Evolutionary conservation across 306 rosid genomes (phyloP).

Genomic region (Vigna radiata): DNA sequence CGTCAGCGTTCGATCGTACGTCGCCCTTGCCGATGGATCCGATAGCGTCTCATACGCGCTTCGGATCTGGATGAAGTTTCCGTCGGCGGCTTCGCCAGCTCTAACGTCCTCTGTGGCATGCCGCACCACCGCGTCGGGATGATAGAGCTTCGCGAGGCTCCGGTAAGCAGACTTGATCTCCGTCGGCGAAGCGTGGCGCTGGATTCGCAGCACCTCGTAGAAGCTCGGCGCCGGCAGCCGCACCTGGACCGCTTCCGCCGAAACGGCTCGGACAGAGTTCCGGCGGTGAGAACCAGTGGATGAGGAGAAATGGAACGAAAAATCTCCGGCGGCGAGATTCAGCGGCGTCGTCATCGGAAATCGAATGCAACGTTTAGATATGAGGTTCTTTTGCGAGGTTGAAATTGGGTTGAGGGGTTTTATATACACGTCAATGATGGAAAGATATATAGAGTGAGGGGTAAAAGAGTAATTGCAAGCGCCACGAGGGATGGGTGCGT

Average conservation of each 20-base stretch:
- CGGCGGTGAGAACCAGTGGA: neutral
- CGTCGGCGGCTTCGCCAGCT: constrained; percentile 48
- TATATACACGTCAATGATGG: constrained; percentile 42
- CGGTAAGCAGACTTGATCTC: constrained; percentile 58
- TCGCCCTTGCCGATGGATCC: constrained; percentile 77
- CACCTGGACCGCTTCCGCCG: neutral
- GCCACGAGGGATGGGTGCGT: constrained; percentile 34
- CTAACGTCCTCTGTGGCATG: constrained; percentile 47
- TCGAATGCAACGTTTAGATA: neutral
- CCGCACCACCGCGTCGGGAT: constrained; percentile 67
- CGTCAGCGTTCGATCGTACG: constrained; percentile 65
- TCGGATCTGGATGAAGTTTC: constrained; percentile 75
- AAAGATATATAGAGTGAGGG: constrained; percentile 34
- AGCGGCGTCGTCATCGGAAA: constrained; percentile 38
- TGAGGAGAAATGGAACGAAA: neutral
- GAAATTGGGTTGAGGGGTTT: constrained; percentile 22
- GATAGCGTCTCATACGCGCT: constrained; percentile 84
- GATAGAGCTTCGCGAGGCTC: constrained; percentile 55
- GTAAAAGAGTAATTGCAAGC: neutral
- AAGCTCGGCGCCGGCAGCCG: constrained; percentile 43
- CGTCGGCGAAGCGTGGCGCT: constrained; percentile 43
- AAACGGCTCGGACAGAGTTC: constrained; percentile 22
- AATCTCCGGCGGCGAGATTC: neutral
- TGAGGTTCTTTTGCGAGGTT: neutral
- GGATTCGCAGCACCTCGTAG: constrained; percentile 50